phyloP scores from a whole-genome alignment of 805 yeast species.

The Suhomyces faveliae region DNA sequence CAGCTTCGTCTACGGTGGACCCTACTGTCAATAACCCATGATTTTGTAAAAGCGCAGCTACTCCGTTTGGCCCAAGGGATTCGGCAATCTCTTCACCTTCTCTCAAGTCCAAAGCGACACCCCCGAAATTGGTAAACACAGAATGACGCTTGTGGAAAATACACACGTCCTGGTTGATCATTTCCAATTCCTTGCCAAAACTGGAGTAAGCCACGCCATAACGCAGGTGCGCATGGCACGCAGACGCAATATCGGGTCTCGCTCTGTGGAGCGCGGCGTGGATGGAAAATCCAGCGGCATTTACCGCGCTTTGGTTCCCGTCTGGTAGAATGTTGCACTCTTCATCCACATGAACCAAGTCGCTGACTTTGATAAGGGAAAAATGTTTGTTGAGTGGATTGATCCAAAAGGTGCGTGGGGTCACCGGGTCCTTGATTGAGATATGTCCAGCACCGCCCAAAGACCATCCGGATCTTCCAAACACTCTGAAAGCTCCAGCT shows the following conservation, averaged over 20 bases:
- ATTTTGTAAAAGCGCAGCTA: constrained; percentile 62
- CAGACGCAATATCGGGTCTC: constrained; percentile 40
- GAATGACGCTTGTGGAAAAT: constrained; percentile 62
- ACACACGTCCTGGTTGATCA: constrained; percentile 80
- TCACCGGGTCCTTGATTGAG: constrained; percentile 79
- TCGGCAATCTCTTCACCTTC: constrained; percentile 64
- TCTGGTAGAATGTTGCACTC: constrained; percentile 38
- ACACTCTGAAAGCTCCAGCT: constrained; percentile 83
- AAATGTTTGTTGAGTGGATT: constrained; percentile 85
- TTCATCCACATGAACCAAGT: constrained; percentile 40
- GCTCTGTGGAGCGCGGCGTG: constrained; percentile 40
- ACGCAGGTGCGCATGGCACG: constrained; percentile 41
- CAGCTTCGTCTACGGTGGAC: constrained; percentile 70
- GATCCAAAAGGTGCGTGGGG: constrained; percentile 82
- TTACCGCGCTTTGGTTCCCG: constrained; percentile 38
- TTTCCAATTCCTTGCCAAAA: constrained; percentile 51
- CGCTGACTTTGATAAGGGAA: constrained; percentile 37
- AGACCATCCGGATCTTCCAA: constrained; percentile 72
- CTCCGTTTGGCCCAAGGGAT: constrained; percentile 54
- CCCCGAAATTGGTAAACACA: constrained; percentile 71
- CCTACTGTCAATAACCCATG: constrained; percentile 77
- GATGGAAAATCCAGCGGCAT: constrained; percentile 43
- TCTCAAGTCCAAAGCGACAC: constrained; percentile 66
- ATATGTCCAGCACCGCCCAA: constrained; percentile 88
- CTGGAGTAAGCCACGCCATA: constrained; percentile 41